These are phyloP conservation scores for Pilaira anomala DNA, from an alignment of 192 early-diverging fungal species.

Conservation along the genomic window DNA sequence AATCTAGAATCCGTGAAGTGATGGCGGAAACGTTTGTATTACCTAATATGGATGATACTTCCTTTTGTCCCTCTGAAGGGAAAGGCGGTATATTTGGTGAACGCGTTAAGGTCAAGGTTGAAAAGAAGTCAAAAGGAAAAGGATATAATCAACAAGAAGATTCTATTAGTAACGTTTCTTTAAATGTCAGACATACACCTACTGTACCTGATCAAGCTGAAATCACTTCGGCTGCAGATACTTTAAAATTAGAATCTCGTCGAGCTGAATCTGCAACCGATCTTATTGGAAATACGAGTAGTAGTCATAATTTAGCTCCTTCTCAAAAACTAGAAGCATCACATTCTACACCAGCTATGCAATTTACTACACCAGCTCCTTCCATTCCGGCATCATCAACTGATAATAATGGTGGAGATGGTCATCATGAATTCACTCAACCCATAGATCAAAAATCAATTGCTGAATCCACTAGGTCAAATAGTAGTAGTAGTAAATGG, in stretches of 20 bases:
- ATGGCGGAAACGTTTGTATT: slow-evolving; percentile 77
- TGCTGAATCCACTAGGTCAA: background rate
- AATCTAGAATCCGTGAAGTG: slow-evolving; percentile 78
- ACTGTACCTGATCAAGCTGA: background rate
- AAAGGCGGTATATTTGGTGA: slow-evolving; percentile 53
- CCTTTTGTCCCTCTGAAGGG: slow-evolving; percentile 68
- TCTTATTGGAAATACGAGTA: background rate
- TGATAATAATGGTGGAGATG: background rate
- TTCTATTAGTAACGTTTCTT: too few relatives aligned
- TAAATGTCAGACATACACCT: background rate
- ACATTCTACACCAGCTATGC: background rate
- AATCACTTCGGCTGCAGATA: background rate
- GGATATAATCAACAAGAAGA: background rate
- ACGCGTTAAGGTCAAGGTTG: background rate
- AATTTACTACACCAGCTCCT: background rate
- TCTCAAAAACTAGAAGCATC: background rate
- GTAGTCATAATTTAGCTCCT: background rate
- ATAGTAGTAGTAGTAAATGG: background rate
- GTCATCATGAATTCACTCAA: too few relatives aligned
- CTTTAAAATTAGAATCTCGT: slow-evolving; percentile 13
- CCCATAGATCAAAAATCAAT: background rate
- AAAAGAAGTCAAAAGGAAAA: background rate
- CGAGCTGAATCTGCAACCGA: slow-evolving; percentile 9
- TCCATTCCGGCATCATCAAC: background rate
- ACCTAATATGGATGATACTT: slow-evolving; percentile 88